Base-by-base conservation (phyloP, 768 basidiomycete species). In the Cubamyces sp. region DNA sequence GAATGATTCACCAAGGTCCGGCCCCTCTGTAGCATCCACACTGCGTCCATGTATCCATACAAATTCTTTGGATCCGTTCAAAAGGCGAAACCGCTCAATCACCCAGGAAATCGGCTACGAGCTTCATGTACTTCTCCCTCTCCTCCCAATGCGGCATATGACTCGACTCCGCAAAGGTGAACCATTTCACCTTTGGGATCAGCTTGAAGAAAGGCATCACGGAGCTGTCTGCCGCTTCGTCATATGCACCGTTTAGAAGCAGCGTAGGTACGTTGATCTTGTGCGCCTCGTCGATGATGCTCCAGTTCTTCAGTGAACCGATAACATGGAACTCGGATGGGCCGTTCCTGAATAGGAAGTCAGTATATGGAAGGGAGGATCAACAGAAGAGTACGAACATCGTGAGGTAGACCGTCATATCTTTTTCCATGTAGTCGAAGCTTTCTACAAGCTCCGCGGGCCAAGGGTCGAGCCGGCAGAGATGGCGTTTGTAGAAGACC, bases 101-200 rank as follows among this genome's bases (percentile, higher is more conserved):
- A 1, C 42, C 56, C 39, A 80, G 62, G 50, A 79, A 81, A 7
- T 73, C 68, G 18, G 60, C 68, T 3, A 79, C 70, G 0, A 78
- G 51, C 42, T 74, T 42, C 73, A 82, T 74, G 66, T 75, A 82
- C 59, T 68, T 66, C 46, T 76, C 76, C 26, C 70, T 66, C 68
- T 82, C 81, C 69, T 83, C 82, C 54, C 71, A 74, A 26, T 76
- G 74, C 15, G 81, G 75, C n/a, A 72, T 71, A 64, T 84, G 82
- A 51, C 79, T 78, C 3, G 79, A 78, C 3, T 79, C 70, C 40
- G 76, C 71, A 47, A 82, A 78, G 5, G 74, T 78, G 39, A 78
- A 70, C 82, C 81, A 82, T 63, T 77, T 78, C 16, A 78, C 78
- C 37, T 74, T 73, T 34, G 66, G 65, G 19, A 83, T 78, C 6